These are phyloP conservation scores for Diaporthe aspalathi DNA, from an alignment of 2,329 filamentous ascomycete species.

Conservation along the genomic window DNA sequence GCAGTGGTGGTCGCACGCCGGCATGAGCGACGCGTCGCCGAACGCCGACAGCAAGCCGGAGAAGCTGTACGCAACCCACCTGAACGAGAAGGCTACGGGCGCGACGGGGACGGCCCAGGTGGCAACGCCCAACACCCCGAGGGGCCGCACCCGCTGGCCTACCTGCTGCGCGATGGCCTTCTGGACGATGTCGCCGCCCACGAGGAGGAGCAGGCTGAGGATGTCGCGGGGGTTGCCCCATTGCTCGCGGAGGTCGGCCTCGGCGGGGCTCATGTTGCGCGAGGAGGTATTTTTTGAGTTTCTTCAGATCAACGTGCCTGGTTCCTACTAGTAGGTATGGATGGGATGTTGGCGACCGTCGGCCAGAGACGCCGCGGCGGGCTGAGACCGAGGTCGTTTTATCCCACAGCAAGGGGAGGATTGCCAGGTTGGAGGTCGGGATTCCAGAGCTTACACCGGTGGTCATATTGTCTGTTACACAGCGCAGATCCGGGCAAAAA, in stretches of 20 bases:
- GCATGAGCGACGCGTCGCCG: slow-evolving; percentile 14
- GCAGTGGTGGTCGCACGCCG: neutral
- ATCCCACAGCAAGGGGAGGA: neutral
- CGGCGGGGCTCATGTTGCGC: slow-evolving; percentile 25
- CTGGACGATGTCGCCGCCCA: slow-evolving; percentile 26
- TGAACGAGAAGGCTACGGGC: slow-evolving; percentile 31
- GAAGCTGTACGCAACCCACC: slow-evolving; percentile 26
- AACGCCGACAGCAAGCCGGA: slow-evolving; percentile 4
- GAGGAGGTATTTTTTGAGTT: too few relatives aligned
- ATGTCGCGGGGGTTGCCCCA: slow-evolving; percentile 22
- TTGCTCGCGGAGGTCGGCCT: slow-evolving; percentile 21
- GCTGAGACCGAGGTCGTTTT: neutral
- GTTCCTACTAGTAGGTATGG: too few relatives aligned
- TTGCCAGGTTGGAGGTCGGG: neutral
- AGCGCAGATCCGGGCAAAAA: neutral
- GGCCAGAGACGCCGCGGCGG: too few relatives aligned
- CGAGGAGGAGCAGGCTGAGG: slow-evolving; percentile 21
- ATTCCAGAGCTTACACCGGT: neutral
- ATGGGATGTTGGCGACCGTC: too few relatives aligned
- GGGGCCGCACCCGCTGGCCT: slow-evolving; percentile 3
- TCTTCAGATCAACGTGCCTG: neutral
- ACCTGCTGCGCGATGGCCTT: slow-evolving; percentile 19
- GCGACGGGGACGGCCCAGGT: neutral
- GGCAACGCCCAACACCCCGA: neutral
- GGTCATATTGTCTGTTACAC: neutral